These are phyloP conservation scores for Lagerstroemia fauriei DNA, from an alignment of 441 rosid genomes.

Conservation along the genomic window DNA sequence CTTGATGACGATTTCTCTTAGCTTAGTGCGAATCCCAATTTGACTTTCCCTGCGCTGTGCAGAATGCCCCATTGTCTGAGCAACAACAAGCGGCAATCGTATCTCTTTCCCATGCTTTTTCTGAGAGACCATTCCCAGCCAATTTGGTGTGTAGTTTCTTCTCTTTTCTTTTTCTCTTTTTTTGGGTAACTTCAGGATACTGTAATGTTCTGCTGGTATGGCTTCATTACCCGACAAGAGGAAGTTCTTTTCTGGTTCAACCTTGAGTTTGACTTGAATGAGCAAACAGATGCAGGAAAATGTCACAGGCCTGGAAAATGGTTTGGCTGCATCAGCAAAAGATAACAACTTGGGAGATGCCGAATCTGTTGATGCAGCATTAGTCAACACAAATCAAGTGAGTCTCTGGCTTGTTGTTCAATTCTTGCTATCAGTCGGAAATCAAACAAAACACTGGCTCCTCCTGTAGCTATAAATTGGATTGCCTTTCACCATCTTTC, in stretches of 20 bases:
- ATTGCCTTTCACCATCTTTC: neutral
- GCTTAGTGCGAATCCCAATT: slow-evolving; percentile 1
- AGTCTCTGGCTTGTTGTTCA: neutral
- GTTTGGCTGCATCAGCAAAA: slow-evolving; percentile 53
- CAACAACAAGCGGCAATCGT: slow-evolving; percentile 76
- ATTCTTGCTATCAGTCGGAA: neutral
- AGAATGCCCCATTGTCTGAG: slow-evolving; percentile 88
- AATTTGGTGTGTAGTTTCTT: slow-evolving; percentile 51
- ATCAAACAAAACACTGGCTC: neutral
- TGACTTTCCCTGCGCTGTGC: slow-evolving; percentile 17
- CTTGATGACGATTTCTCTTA: neutral
- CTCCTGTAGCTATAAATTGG: neutral
- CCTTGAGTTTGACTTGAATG: neutral
- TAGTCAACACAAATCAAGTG: slow-evolving; percentile 87
- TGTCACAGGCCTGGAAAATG: slow-evolving; percentile 53
- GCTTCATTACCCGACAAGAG: neutral
- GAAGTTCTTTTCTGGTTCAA: neutral
- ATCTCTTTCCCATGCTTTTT: slow-evolving; percentile 63
- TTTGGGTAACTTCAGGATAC: neutral
- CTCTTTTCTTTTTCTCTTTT: no score
- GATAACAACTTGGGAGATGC: slow-evolving; percentile 54
- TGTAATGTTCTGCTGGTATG: neutral
- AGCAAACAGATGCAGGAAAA: slow-evolving; percentile 59
- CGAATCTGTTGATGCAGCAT: slow-evolving; percentile 71
- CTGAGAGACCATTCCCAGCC: slow-evolving; percentile 79